phyloP scores from a whole-genome alignment of 2,329 filamentous ascomycete genomes.

The Colletotrichum sp. region DNA sequence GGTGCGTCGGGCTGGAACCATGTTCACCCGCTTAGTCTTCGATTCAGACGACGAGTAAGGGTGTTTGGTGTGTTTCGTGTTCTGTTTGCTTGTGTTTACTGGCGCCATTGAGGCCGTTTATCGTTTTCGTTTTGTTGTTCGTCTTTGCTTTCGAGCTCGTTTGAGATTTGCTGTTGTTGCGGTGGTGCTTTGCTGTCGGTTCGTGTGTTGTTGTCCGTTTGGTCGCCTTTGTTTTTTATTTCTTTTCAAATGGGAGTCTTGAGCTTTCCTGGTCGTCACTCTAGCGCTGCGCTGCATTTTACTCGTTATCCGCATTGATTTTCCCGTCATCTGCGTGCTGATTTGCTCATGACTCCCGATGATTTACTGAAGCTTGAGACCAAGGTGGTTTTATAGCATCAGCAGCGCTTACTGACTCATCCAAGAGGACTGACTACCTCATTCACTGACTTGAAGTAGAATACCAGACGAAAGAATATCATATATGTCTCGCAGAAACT shows the following conservation, averaged over 20 bases:
- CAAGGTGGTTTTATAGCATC: accelerated
- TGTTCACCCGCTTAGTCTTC: not conserved
- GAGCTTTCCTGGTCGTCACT: not conserved
- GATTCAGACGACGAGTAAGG: not conserved
- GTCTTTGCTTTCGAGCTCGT: not conserved
- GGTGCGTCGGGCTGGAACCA: not conserved
- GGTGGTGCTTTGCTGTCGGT: not conserved
- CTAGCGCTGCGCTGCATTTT: not conserved
- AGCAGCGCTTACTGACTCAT: not conserved
- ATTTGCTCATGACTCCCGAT: not conserved
- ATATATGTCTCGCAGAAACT: too few relatives aligned
- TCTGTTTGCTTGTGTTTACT: not conserved
- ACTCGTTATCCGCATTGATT: not conserved
- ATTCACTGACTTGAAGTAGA: not conserved
- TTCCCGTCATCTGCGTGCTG: not conserved
- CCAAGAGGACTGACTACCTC: accelerated
- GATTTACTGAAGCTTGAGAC: not conserved
- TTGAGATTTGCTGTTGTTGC: not conserved
- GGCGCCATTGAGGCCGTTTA: not conserved
- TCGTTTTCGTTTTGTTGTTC: not conserved
- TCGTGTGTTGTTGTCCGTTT: not conserved
- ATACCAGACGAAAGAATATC: too few relatives aligned
- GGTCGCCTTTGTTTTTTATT: not conserved
- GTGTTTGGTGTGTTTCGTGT: not conserved
- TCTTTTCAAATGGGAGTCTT: not conserved